phyloP scores from a whole-genome alignment of 768 basidiomycete species.

The Suillus americanus region DNA sequence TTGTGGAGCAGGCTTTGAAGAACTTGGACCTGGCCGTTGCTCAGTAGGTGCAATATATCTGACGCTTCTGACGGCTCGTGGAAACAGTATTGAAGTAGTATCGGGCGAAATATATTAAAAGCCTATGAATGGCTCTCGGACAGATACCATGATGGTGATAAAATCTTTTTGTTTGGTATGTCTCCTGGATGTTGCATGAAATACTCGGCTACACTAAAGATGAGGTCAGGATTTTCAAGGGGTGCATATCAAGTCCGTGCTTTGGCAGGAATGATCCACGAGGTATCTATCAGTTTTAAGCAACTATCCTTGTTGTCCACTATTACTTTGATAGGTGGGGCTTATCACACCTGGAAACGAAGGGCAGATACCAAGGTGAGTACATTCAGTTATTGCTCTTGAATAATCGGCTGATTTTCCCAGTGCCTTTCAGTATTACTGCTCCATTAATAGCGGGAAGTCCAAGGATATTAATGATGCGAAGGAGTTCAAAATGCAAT shows the following conservation, averaged over 20 bases:
- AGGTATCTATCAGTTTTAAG: background rate
- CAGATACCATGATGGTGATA: slow-evolving; percentile 3
- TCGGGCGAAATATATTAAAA: background rate
- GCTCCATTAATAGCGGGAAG: background rate
- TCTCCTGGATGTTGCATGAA: background rate
- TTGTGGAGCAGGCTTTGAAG: slow-evolving; percentile 19
- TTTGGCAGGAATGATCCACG: slow-evolving; percentile 4
- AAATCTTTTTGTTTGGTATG: slow-evolving; percentile 5
- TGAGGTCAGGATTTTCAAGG: slow-evolving; percentile 1
- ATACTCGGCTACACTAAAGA: background rate
- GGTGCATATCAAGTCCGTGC: slow-evolving; percentile 6
- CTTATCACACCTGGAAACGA: background rate
- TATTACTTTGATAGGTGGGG: slow-evolving; percentile 27
- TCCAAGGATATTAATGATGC: background rate
- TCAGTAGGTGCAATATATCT: slow-evolving; percentile 25
- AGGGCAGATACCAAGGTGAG: background rate
- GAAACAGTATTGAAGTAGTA: background rate
- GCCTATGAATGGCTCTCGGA: background rate
- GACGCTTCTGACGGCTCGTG: background rate
- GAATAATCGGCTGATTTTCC: background rate
- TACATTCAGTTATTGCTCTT: background rate
- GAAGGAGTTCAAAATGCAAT: background rate
- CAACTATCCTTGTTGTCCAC: background rate
- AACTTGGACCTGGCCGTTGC: slow-evolving; percentile 39
- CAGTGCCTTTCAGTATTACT: background rate